Base-by-base conservation (phyloP, 2,329 filamentous ascomycete species). In the Epichloe uncinata region DNA sequence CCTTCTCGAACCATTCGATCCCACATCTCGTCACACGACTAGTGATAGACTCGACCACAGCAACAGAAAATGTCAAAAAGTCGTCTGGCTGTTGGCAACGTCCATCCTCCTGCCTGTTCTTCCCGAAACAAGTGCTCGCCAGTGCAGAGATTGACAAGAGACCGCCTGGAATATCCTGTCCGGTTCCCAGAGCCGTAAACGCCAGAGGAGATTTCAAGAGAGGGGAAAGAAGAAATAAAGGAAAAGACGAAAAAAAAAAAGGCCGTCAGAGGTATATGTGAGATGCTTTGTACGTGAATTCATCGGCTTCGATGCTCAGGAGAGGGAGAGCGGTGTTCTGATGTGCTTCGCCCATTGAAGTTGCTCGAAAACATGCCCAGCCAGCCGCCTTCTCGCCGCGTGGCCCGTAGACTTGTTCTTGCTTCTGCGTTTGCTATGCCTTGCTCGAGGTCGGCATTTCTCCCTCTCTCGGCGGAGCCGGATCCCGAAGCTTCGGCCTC, bases 361-460 rank as follows among this genome's bases (percentile, higher is more conserved):
- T 57, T 63, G 49, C 56, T 60, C 11, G 68, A 66, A n/a, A 73
- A 57, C 35, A 67, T 52, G 43, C 59, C 60, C 12, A 73, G 55
- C 69, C 70, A 71, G 35, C 63, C 61, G 11, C 68, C 64, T 2
- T 60, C 56, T 40, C 62, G 61, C 8, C 51, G 57, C 45, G 55
- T 11, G 20, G 26, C 50, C 42, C 52, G 49, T 9, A 53, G 52
- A 3, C 57, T 47, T 6, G 58, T 54, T 30, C 57, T 53, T 2
- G 55, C 33, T 13, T 57, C 59, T 13, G 57, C 48, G 0, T 58
- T 51, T 13, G 54, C 52, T 3, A 68, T 55, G 2, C 73, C 73
- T 36, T 71, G 70, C 53, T 76, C 73, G 2, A 73, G 56, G 47
- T 76, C 73, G 1, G 61, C 55, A 13, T 63, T 63, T 62, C 22